These are phyloP conservation scores for Tremellales sp. DNA, from an alignment of 1,284 basidiomycete species.

Conservation along the genomic window DNA sequence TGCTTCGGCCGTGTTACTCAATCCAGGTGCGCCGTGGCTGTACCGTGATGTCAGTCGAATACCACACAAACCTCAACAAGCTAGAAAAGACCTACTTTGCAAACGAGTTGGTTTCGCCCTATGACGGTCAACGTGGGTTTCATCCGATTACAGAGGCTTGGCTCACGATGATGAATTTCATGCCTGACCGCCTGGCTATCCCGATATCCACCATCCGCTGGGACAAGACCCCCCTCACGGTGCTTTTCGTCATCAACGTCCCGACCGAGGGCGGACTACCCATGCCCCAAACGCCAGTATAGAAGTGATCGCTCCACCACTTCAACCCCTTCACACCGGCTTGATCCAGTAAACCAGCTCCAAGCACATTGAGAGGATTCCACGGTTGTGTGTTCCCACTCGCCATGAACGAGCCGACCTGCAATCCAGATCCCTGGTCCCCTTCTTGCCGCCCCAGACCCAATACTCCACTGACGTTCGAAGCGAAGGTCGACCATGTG, in stretches of 20 bases:
- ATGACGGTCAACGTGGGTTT: no score
- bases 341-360: background rate
- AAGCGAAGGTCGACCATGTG: no score
- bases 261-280: background rate
- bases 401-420: background rate
- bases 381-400: background rate
- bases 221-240: background rate
- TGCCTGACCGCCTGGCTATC: background rate
- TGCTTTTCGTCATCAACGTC: background rate
- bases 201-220: background rate
- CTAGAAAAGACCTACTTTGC: constrained; percentile 13
- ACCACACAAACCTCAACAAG: no score
- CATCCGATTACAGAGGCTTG: no score
- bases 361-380: background rate
- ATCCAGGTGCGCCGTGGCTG: constrained; percentile 59
- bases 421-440: background rate
- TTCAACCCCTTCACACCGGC: background rate
- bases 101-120: constrained; percentile 13
- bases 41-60: no score
- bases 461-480: no score
- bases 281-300: background rate
- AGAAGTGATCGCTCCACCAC: background rate
- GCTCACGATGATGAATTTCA: background rate
- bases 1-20: constrained; percentile 65
- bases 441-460: no score